These are phyloP conservation scores for Ceratocystis cacaofunesta DNA, from an alignment of 2,329 filamentous ascomycete species.

Conservation along the genomic window DNA sequence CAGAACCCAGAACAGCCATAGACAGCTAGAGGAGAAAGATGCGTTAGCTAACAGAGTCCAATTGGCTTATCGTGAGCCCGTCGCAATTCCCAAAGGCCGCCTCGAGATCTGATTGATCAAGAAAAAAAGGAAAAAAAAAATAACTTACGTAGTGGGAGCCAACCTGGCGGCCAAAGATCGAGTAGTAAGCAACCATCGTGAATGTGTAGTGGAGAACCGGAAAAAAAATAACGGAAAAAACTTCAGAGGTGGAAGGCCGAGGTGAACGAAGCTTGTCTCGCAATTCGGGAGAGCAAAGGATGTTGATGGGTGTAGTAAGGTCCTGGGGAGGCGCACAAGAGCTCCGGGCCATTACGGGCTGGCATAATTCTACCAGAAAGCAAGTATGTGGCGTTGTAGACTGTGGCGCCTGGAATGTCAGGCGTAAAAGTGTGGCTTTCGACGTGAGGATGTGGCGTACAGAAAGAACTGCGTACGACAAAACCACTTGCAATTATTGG, in stretches of 20 bases:
- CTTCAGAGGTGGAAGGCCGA: background rate
- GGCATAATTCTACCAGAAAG: constrained; percentile 1
- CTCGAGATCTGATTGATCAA: background rate
- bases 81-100: background rate
- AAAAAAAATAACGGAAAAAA: background rate
- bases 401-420: constrained; percentile 11
- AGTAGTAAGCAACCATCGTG: constrained; percentile 28
- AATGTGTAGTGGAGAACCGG: background rate
- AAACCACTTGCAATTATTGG: too few relatives aligned
- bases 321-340: background rate
- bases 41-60: constrained; percentile 16
- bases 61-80: background rate
- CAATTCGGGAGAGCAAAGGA: constrained; percentile 5
- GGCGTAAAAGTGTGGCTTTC: constrained; percentile 7
- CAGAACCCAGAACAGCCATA: constrained; percentile 38
- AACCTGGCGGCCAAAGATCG: constrained; percentile 42
- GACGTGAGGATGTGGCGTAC: background rate
- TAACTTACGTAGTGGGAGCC: constrained; percentile 45
- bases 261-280: constrained; percentile 7
- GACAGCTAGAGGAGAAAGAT: constrained; percentile 29
- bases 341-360: constrained; percentile 11
- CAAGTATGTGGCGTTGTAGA: background rate
- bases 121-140: background rate
- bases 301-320: background rate
- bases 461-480: too few relatives aligned